Base-by-base conservation (phyloP, 345 rosid genomes). In the Euphorbia lathyris region DNA sequence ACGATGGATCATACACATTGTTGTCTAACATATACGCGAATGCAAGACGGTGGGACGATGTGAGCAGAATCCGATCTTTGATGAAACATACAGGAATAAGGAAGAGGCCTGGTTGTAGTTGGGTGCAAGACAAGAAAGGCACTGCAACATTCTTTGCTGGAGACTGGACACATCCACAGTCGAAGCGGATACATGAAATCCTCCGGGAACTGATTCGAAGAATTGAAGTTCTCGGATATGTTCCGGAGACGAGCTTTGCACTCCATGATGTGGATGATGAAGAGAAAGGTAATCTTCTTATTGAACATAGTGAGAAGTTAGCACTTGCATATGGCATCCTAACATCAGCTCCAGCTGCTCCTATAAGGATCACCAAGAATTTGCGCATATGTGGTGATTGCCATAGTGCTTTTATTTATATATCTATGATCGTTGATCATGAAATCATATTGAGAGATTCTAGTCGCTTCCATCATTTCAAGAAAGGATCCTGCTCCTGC, bases 181-280 rank as follows among this genome's bases (percentile, higher is more conserved):
- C 85, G 8, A 63, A 78, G 9, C 84, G 82, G 58, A 88, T 92
- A 66, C 85, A 90, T 42, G 80, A 77, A 56, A 65, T 82, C 61
- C 94, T 92, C 38, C 26, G 81, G 0, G 88, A 79, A 66, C 65
- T 88, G 71, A 86, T 90, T 67, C 84, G 73, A 65, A 82, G 84
- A 20, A 92, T 90, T 67, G 88, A 88, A 78, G 86, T 77, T 67
- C 76, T 90, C 43, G 97, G 94, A 17, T 92, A 90, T 83, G 90
- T 86, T 70, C 93, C 97, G 58, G 85, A 86, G 72, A 90, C 83
- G 45, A 85, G 84, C 40, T 92, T 84, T 81, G 93, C 96, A 0
- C 97, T 92, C 45, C 97, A 92, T 77, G 93, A 92, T 55, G 93
- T 89, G 76, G 96, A 86, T 67, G 92, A 92, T 77, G 97, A 92